Evolutionary conservation across 352 stramenopile species (phyloP), one percentile per base, ranked within the genome.

Genomic region (Pythium phragmiticola): DNA sequence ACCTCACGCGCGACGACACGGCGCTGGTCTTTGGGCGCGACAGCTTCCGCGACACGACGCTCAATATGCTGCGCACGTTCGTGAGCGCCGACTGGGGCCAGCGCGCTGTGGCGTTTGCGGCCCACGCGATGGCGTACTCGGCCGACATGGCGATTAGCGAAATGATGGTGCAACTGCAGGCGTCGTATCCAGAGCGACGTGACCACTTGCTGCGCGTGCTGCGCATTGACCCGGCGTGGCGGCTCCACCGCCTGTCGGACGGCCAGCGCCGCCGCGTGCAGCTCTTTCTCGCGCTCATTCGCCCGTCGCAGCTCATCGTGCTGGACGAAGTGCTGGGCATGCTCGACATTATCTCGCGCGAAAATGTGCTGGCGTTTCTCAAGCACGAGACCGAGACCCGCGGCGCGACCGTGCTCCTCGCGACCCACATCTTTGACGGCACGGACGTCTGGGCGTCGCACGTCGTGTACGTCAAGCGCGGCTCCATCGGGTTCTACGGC

Each of bases 241-340:
- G 89, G 12, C 76, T 94, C n/a, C 82, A 92, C 65, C 82, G 80
- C 19, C 63, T 95, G 6, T 94, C 87, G 53, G 85, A 92, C 59
- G 87, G 87, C 46, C 87, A 95, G 63, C 77, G 86, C 17, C 84
- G 89, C 53, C 85, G 97, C 42, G 97, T 99, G 11, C 97, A 99
- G 77, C 79, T 99, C 42, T 97, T 99, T 64, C 68, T 99, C 26
- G 94, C 94, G 37, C 78, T 99, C 4, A 78, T 99, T 51, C 84
- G 95, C 46, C 97, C 97, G 16, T 99, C 98, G 57, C 83, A 98
- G 66, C 86, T 99, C 56, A 92, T 99, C 37, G 73, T 99, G 5
- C 77, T 99, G n/a, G 97, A 99, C 66, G 97, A 99, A 84, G 89
- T 99, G 52, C 97, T 98, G 8, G 97, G 95, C 1, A 98, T 95